These are phyloP conservation scores for Fusarium guadeloupense DNA, from an alignment of 2,329 filamentous ascomycete species.

Conservation along the genomic window DNA sequence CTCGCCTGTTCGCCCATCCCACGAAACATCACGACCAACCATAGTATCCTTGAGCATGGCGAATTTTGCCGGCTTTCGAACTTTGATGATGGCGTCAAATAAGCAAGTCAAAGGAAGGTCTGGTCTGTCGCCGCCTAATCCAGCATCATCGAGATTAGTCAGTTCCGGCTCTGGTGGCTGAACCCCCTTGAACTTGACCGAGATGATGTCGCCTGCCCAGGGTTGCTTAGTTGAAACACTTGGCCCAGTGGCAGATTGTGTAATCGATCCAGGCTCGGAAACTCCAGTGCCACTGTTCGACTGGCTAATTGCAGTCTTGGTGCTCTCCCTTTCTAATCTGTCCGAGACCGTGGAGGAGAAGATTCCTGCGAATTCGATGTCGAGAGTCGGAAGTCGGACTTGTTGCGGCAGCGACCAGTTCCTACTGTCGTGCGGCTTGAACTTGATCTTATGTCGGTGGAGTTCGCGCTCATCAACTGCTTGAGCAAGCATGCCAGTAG, in stretches of 20 bases:
- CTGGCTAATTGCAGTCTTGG: conserved; percentile 3
- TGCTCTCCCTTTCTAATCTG: conserved; percentile 27
- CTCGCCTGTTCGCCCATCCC: conserved; percentile 66
- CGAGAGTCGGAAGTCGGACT: conserved; percentile 59
- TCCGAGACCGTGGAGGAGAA: conserved; percentile 50
- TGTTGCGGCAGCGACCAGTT: conserved; percentile 54
- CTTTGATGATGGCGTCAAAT: conserved; percentile 64
- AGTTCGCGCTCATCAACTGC: conserved; percentile 60
- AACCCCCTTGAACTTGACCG: conserved; percentile 64
- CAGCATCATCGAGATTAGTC: conserved; percentile 9
- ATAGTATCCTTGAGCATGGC: conserved; percentile 63
- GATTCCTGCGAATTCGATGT: conserved; percentile 59
- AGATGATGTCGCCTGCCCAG: conserved; percentile 69
- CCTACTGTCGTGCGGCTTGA: conserved; percentile 46
- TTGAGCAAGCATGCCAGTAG: conserved; percentile 62
- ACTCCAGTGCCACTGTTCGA: conserved; percentile 16
- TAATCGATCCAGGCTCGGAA: conserved; percentile 37
- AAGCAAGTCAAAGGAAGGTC: conserved; percentile 49
- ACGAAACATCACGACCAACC: conserved; percentile 68
- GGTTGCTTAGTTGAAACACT: conserved; percentile 45
- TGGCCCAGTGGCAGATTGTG: conserved; percentile 28
- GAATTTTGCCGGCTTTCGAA: conserved; percentile 64
- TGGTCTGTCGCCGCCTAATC: not conserved
- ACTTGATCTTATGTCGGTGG: conserved; percentile 55
- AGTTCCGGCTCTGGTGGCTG: conserved; percentile 38